These are phyloP conservation scores for Ogataea philodendri DNA, from an alignment of 805 yeast species.

Conservation along the genomic window DNA sequence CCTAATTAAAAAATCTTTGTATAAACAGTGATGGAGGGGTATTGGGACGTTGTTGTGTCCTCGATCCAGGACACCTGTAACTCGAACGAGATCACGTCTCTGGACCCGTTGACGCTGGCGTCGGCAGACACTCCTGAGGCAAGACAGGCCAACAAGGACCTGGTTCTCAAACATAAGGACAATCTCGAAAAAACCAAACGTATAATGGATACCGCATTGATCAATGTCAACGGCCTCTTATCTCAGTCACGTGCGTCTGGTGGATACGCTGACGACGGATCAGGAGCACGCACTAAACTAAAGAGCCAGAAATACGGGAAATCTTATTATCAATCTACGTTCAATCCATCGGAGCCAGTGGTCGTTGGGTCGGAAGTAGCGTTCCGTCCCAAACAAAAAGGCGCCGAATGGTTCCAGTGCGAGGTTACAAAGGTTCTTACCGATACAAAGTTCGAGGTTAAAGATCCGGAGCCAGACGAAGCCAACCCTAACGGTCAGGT, in stretches of 20 bases:
- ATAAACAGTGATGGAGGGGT: conserved; percentile 44
- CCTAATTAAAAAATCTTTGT: background rate
- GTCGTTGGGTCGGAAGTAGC: conserved; percentile 82
- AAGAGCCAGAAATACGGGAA: conserved; percentile 20
- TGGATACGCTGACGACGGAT: conserved; percentile 11
- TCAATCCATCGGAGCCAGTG: conserved; percentile 57
- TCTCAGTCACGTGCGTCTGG: conserved; percentile 23
- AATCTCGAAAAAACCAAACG: conserved; percentile 54
- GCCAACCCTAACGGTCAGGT: conserved; percentile 82
- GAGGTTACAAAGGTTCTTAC: conserved; percentile 65
- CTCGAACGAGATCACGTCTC: conserved; percentile 52
- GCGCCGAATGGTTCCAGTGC: conserved; percentile 94
- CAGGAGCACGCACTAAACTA: conserved; percentile 12
- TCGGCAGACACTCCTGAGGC: conserved; percentile 33
- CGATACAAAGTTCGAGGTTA: conserved; percentile 68
- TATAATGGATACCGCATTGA: conserved; percentile 39
- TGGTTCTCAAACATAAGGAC: conserved; percentile 50
- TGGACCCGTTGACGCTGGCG: conserved; percentile 41
- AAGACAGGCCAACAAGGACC: conserved; percentile 32
- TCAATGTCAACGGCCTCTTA: conserved; percentile 49
- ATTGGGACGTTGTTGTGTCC: conserved; percentile 67
- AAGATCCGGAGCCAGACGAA: conserved; percentile 98
- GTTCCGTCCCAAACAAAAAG: conserved; percentile 68
- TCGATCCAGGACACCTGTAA: conserved; percentile 68
- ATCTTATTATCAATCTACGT: conserved; percentile 47